Base-by-base conservation (phyloP, 768 basidiomycete genomes). In the Termitomyces sp. region DNA sequence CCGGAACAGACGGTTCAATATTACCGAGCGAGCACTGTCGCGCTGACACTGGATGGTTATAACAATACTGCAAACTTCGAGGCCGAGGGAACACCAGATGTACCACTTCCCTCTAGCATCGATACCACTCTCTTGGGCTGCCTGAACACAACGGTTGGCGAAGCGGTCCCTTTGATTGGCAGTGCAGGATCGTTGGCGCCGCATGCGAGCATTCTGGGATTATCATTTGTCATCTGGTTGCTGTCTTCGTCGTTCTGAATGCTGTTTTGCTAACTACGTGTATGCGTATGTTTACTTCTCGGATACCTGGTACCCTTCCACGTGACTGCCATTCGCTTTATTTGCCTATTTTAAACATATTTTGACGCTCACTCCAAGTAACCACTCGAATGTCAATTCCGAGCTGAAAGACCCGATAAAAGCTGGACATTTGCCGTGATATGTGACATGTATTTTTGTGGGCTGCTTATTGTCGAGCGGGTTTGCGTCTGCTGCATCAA, bases 1-100 rank as follows among this genome's bases (percentile, higher is more conserved):
- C 76, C 85, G 0, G 80, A 84, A 62, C 79, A 86, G 63, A 79
- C 76, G 0, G 62, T 87, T n/a, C 81, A 88, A 57, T 89, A 88
- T 67, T 89, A 84, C 64, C 83, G 87, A 32, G 81, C 84, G 2
- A 85, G 84, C 64, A 85, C 79, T 46, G 76, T 86, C 38, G 80
- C 78, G 2, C 72, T 88, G 26, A 79, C 84, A 1, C 71, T 88
- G 3, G 82, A 88, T 54, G 82, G 82, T 0, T 88, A 88, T 65
- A 87, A 88, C 63, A 79, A 88, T 60, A 83, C 84, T 0, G 81
- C 76, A 6, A 78, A 73, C 3, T 68, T 82, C 26, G 69, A 67
- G 38, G 62, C 67, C 1, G 72, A 81, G 22, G 67, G 74, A 8
- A 78, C 73, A 0, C 68, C 79, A 0, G 74, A 81, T 55, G 72